Conservation (phyloP, 768 basidiomycete species). For the Podaxis sp. region DNA sequence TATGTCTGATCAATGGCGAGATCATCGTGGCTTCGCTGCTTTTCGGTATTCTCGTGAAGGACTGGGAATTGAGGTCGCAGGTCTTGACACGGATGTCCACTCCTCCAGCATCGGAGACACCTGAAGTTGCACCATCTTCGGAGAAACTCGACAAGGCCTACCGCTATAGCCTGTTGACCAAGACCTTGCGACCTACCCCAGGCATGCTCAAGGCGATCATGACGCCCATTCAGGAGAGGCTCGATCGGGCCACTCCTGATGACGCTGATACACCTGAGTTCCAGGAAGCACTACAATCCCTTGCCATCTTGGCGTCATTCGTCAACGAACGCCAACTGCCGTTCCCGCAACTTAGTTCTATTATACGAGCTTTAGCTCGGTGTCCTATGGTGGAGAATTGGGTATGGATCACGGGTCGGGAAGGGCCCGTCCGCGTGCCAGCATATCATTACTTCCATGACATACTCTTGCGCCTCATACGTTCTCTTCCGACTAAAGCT, state of each 20-base stretch:
- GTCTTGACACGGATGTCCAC: background rate
- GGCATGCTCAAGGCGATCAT: background rate
- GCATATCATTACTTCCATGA: slow-evolving; percentile 50
- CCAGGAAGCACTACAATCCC: slow-evolving; percentile 52
- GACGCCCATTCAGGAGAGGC: background rate
- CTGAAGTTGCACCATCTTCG: background rate
- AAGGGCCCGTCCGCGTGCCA: slow-evolving; percentile 30
- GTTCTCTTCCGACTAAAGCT: slow-evolving; percentile 27
- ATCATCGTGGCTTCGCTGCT: slow-evolving; percentile 74
- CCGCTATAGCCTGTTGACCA: background rate
- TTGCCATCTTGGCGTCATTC: slow-evolving; percentile 56
- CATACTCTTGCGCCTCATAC: slow-evolving; percentile 42
- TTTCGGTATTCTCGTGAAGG: slow-evolving; percentile 63
- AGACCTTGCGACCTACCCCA: background rate
- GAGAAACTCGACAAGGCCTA: slow-evolving; percentile 20
- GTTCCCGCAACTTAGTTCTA: slow-evolving; percentile 39
- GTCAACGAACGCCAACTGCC: slow-evolving; percentile 52
- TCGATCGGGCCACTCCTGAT: slow-evolving; percentile 19
- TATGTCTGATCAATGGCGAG: slow-evolving; percentile 76
- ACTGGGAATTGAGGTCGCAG: slow-evolving; percentile 44
- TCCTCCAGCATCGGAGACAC: background rate
- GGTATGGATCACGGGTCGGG: slow-evolving; percentile 36
- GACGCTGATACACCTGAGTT: slow-evolving; percentile 31
- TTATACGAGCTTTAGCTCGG: slow-evolving; percentile 48
- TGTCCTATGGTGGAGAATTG: slow-evolving; percentile 39